phyloP scores from a whole-genome alignment of 495 filamentous ascomycete species.

The Polyplosphaeria fusca region DNA sequence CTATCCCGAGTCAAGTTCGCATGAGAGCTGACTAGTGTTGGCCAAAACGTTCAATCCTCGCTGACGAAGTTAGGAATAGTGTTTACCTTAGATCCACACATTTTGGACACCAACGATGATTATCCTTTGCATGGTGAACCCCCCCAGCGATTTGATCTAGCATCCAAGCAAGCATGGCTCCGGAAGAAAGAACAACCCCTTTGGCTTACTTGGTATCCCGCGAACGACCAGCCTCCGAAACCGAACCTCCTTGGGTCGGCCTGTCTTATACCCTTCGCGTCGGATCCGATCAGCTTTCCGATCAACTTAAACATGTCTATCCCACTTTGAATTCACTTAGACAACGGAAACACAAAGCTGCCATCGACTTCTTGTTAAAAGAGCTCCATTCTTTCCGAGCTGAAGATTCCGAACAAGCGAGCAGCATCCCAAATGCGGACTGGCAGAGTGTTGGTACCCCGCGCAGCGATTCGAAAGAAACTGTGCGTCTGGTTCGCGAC shows the following conservation, averaged over 20 bases:
- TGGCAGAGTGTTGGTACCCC: neutral
- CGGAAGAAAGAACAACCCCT: neutral
- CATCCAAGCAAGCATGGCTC: neutral
- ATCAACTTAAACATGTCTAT: constrained; percentile 10
- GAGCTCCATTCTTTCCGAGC: constrained; percentile 4
- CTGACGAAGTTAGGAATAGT: too few species aligned
- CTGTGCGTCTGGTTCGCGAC: neutral
- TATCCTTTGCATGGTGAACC: neutral
- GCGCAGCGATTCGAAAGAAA: neutral
- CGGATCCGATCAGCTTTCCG: constrained; percentile 7
- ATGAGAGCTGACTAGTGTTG: too few species aligned
- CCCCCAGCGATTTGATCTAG: neutral
- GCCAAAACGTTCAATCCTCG: too few species aligned
- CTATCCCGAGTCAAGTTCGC: too few species aligned
- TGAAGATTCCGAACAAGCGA: neutral
- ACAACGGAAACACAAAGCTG: constrained; percentile 11
- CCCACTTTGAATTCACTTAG: constrained; percentile 1
- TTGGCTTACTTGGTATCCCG: neutral
- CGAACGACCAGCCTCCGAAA: neutral
- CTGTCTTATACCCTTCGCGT: neutral
- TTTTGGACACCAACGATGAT: neutral
- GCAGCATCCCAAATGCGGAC: neutral
- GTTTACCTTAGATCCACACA: neutral
- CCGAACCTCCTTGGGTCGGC: constrained; percentile 3
- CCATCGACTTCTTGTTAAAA: constrained; percentile 1